phyloP scores from a whole-genome alignment of 75 land plant species.

The Picea glauca region DNA sequence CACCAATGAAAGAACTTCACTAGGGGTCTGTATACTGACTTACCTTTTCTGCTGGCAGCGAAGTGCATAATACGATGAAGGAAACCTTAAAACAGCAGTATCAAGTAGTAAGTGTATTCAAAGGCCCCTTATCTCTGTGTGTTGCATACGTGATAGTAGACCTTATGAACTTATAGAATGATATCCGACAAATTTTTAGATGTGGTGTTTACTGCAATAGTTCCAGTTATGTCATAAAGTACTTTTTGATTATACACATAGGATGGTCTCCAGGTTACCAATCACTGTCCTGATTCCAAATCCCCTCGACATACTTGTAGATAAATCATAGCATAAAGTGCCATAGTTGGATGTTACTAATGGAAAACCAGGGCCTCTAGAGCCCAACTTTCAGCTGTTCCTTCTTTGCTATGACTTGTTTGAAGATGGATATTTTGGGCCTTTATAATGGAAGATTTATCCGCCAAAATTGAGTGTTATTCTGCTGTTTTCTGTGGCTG shows the following conservation, averaged over 20 bases:
- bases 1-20: not conserved
- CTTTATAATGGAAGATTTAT: not conserved
- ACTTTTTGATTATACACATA: not conserved
- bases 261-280: not conserved
- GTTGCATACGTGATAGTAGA: not conserved
- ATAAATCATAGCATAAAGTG: not conserved
- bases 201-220: not conserved
- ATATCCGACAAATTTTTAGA: not conserved
- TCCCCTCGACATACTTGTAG: not conserved
- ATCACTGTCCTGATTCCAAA: not conserved
- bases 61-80: conserved; percentile 65
- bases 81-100: conserved; percentile 81
- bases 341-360: not conserved
- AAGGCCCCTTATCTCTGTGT: not conserved
- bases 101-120: conserved; percentile 40
- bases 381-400: not conserved
- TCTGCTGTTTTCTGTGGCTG: no score
- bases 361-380: not conserved
- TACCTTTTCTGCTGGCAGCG: conserved; percentile 45
- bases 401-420: not conserved
- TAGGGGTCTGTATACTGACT: not conserved
- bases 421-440: not conserved
- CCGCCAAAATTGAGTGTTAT: no score
- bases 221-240: not conserved
- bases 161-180: not conserved